Percentiles rank a stretch among this genome's conserved stretches.
phyloP scores from a whole-genome alignment of 1,284 basidiomycete genomes.

The Sutorius eximius region DNA sequence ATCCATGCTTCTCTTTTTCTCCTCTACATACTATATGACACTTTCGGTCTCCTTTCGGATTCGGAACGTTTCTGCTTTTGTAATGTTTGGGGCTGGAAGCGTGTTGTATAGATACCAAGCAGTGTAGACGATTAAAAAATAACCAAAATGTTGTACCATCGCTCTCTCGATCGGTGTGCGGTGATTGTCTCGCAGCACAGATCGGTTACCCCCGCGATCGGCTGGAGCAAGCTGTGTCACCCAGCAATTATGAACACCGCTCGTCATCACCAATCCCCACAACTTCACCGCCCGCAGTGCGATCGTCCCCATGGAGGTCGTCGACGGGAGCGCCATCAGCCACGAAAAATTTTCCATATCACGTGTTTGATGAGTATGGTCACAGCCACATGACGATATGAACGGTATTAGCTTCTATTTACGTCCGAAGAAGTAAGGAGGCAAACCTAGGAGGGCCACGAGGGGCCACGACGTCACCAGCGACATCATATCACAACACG shows the following conservation, averaged over 20 bases:
- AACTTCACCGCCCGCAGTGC: background rate
- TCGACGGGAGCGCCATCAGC: too few species aligned
- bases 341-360: conserved; percentile 14
- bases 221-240: background rate
- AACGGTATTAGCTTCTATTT: conserved; percentile 6
- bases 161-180: background rate
- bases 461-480: conserved; percentile 21
- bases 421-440: conserved; percentile 4
- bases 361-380: conserved; percentile 4
- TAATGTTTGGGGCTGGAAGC: background rate
- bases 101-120: conserved; percentile 23
- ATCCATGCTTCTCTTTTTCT: background rate
- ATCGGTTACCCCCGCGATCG: conserved; percentile 8
- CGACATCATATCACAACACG: conserved; percentile 22
- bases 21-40: background rate
- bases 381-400: conserved; percentile 17
- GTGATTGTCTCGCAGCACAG: background rate
- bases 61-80: background rate
- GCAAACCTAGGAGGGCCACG: background rate
- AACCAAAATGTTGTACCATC: conserved; percentile 19
- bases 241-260: background rate
- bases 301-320: background rate
- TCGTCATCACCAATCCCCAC: background rate
- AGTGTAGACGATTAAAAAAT: conserved; percentile 15
- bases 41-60: conserved; percentile 1